Evolutionary conservation across 1,139 yeast genomes (phyloP), one percentile per base, ranked within the genome.

Genomic region (Scheffersomyces lignicola): DNA sequence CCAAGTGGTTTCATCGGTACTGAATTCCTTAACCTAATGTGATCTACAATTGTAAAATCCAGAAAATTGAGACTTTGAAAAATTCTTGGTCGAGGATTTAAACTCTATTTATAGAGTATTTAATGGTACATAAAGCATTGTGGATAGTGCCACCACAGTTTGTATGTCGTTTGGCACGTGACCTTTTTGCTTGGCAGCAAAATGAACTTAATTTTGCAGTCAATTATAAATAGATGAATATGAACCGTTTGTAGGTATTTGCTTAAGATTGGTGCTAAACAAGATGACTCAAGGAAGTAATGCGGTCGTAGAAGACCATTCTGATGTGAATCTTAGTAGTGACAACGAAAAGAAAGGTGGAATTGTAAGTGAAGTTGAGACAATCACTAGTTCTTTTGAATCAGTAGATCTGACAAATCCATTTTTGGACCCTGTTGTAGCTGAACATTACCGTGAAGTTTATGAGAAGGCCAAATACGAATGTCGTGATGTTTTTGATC

Each of bases 401-500:
- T 26, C 20, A 14, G 20, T 4, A 5, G 20, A 26, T 13, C 20
- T 10, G 24, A 29, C 20, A 24, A 18, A 35, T 18, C 38, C 38
- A 1, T 62, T 62, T 36, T 44, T 51, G 32, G 68, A 63, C 36
- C 65, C 65, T 0, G 45, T 43, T 11, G 53, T 56, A 6, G 60
- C 58, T 10, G 59, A 52, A 8, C 50, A 57, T 34, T 63, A 60
- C 37, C 44, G 51, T 7, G 40, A 46, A 9, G 26, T 63, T n/a
- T 63, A 63, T 35, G 64, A 58, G 20, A 44, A 43, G 3, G 49
- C 55, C 24, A 32, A 56, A 3, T 63, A 63, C 42, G 69, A 63
- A 41, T 59, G 69, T 41, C 51, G 59, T 27, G 48, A 47, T 23
- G 57, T 41, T 7, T 59, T 62, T 33, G 68, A 63, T 41, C 67